Evolutionary conservation across 1,139 yeast genomes (phyloP).

Genomic region (Saccharomyces hybrid): DNA sequence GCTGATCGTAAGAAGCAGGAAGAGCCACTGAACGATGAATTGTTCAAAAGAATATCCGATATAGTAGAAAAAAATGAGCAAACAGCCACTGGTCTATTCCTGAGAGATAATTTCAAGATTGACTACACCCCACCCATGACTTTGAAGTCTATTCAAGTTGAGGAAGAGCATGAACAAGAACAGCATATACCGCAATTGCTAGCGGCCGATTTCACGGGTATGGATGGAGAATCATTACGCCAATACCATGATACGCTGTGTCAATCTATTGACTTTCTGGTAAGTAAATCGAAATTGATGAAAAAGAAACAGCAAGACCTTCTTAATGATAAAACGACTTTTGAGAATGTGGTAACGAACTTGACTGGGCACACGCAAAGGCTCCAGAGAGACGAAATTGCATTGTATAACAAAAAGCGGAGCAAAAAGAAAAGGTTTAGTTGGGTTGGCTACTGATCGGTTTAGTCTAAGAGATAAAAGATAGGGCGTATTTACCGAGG

Average conservation of each 20-base stretch:
- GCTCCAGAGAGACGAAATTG: conserved; percentile 28
- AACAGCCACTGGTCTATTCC: conserved; percentile 6
- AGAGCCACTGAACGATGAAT: conserved; percentile 16
- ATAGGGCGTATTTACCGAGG: too few relatives aligned
- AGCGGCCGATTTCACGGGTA: conserved; percentile 1
- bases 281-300: conserved; percentile 15
- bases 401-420: conserved; percentile 23
- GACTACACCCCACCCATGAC: conserved; percentile 16
- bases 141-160: conserved; percentile 12
- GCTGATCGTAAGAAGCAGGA: conserved; percentile 4
- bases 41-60: conserved; percentile 12
- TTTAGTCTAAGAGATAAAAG: too few relatives aligned
- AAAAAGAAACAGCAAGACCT: conserved; percentile 17
- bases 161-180: conserved; percentile 12
- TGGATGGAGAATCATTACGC: conserved; percentile 7
- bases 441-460: conserved; percentile 15
- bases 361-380: conserved; percentile 32
- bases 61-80: conserved; percentile 6
- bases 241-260: conserved; percentile 25
- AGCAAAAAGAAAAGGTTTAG: conserved; percentile 16
- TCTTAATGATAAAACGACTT: conserved; percentile 24
- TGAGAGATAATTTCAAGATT: conserved; percentile 17
- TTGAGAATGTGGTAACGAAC: conserved; percentile 28
- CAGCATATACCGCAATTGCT: conserved; percentile 16
- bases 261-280: conserved; percentile 20